Conservation (phyloP, 257 asterid genomes). For the Catharanthus roseus region DNA sequence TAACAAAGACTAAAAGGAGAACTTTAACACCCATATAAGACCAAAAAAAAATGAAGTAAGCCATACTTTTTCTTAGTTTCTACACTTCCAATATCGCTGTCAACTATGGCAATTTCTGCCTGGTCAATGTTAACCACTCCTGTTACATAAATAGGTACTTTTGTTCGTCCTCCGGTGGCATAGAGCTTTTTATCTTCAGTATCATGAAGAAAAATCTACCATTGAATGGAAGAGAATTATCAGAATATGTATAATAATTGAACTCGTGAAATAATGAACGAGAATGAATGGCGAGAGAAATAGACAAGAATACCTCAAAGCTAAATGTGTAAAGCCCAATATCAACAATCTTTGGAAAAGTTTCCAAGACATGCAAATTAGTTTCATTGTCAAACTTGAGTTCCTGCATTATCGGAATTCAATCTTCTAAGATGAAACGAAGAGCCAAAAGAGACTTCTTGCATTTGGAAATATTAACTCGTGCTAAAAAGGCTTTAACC, state of each 20-base stretch:
- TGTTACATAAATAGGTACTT: slow-evolving; percentile 58
- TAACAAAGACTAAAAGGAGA: slow-evolving; percentile 1
- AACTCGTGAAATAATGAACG: slow-evolving; percentile 9
- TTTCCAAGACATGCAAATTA: slow-evolving; percentile 62
- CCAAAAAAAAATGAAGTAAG: slow-evolving; percentile 16
- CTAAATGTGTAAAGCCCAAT: slow-evolving; percentile 68
- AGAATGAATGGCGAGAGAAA: slow-evolving; percentile 3
- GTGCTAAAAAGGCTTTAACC: not conserved
- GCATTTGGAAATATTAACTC: not conserved
- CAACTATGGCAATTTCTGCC: slow-evolving; percentile 73
- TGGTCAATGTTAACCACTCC: slow-evolving; percentile 57
- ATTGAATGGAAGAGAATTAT: slow-evolving; percentile 16
- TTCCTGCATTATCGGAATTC: slow-evolving; percentile 47
- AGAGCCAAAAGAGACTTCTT: slow-evolving; percentile 6
- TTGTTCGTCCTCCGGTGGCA: slow-evolving; percentile 88
- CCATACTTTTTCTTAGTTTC: slow-evolving; percentile 74
- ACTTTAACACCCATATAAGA: not conserved
- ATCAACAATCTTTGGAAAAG: slow-evolving; percentile 56
- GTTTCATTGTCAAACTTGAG: slow-evolving; percentile 59
- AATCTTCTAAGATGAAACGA: slow-evolving; percentile 8
- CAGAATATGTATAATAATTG: slow-evolving; percentile 13
- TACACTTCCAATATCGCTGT: slow-evolving; percentile 69
- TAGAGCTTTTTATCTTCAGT: slow-evolving; percentile 67
- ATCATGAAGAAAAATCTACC: slow-evolving; percentile 63
- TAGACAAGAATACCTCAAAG: slow-evolving; percentile 61